Evolutionary conservation across 2,329 filamentous ascomycete species (phyloP).

Genomic region (Calonectria pauciramosa): DNA sequence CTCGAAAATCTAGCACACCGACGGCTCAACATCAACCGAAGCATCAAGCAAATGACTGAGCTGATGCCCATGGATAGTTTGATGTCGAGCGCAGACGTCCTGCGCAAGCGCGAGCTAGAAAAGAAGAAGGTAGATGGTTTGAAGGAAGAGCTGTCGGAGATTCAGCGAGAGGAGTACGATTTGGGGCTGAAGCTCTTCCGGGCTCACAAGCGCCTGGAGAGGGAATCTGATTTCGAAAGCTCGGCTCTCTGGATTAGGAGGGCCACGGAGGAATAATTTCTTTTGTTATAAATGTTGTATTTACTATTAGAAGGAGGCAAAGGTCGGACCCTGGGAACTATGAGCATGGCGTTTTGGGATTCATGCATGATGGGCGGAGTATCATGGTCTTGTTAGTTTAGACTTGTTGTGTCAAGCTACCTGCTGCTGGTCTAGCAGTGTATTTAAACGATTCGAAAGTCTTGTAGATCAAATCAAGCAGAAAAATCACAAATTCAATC

Average conservation of each 20-base stretch:
- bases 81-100: conserved; percentile 75
- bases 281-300: conserved; percentile 14
- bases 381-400: background rate
- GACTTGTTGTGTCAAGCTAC: conserved; percentile 21
- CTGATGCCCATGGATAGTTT: conserved; percentile 81
- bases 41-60: conserved; percentile 83
- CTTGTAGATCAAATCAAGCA: conserved; percentile 22
- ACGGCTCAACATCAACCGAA: conserved; percentile 77
- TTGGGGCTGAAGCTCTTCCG: conserved; percentile 81
- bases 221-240: conserved; percentile 74
- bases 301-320: conserved; percentile 18
- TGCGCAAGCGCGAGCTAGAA: conserved; percentile 67
- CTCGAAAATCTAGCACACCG: conserved; percentile 76
- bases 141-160: conserved; percentile 76
- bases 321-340: conserved; percentile 12
- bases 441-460: conserved; percentile 31
- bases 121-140: conserved; percentile 77
- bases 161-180: conserved; percentile 83
- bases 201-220: conserved; percentile 81
- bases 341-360: conserved; percentile 42
- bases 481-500: conserved; percentile 12
- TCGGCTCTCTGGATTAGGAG: conserved; percentile 84
- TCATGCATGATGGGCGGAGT: conserved; percentile 42
- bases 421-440: conserved; percentile 30
- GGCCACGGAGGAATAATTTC: conserved; percentile 69